Base-by-base conservation (phyloP, 148 eudicot genomes). In the Tetragonia tetragonoides region DNA sequence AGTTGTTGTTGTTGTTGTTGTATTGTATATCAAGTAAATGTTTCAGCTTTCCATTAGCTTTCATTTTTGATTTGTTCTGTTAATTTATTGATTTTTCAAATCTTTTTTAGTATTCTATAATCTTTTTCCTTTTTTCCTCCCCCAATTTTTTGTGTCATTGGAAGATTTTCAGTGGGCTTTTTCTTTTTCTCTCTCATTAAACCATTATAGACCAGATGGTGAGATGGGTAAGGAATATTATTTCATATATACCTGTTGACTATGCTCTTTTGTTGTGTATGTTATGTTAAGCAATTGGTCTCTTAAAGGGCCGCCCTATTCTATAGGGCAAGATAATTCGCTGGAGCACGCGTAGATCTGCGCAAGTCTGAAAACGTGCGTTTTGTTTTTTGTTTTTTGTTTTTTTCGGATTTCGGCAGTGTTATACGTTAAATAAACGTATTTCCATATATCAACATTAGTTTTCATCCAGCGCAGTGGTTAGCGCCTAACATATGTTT, bases 21-120 rank as follows among this genome's bases (percentile, higher is more conserved):
- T 81, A 80, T 85, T 84, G 84, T 83, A 53, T 78, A 57, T 79
- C 82, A 86, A 89, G 91, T 89, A 85, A 89, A 89, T 91, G 92
- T 86, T 87, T 89, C 75, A 84, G 77, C 89, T 89, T 87, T 87
- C 74, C 78, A 62, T 84, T 70, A 49, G 67, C 79, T 75, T 62
- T 70, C 46, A 64, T 70, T 81, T 72, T 3, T 61, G 38, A 59
- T 44, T 62, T 80, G 56, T 53, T 80, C 68, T 56, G 21, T 80
- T 57, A 44, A 41, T 28, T 66, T 79, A 53, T 73, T 73, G 6
- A 65, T 42, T 65, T 77, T 76, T 67, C 18, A 21, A 59, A 20
- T 44, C 47, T 5, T 44, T 44, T 44, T 44, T 44, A 9, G 9
- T 5, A 0, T 34, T 65, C 7, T 2, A 34, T 75, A 5, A n/a